Evolutionary conservation across 257 asterid genomes (phyloP), one percentile per base, ranked within the genome.

Genomic region (Capsicum baccatum): DNA sequence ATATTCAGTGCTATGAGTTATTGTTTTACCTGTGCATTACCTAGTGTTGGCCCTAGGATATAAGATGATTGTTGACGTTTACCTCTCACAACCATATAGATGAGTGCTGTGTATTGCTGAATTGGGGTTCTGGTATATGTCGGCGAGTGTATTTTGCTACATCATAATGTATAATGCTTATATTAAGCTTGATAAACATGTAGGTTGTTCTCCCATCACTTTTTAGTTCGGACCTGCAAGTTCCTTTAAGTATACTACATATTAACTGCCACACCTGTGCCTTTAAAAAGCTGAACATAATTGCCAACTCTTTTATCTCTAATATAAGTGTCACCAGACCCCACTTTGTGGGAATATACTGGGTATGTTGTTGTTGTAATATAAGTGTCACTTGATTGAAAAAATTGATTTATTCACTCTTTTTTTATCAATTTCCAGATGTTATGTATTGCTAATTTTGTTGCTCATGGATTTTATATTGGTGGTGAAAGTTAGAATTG

Each of bases 1-100:
- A 71, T 71, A 71, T 71, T 71, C 79, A 47, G 79, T 71, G 37
- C 79, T 26, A 44, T 71, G 57, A n/a, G 37, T 44, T 71, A 1
- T 71, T 71, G 79, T 71, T 10, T 42, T 71, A 44, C 79, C n/a
- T 71, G 37, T 71, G 37, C 37, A 71, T 71, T 10, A 0, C 47
- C 37, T 71, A 44, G 15, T 9, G 47, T 44, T 70, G 79, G 15
- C 17, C 79, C 55, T 70, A 16, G 35, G 79, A 42, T 67, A 14
- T 71, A 9, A 17, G 57, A 71, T 26, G 33, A 26, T 26, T 26
- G 33, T 26, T 26, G 2, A 26, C 33, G 2, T 26, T 26, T 26
- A 26, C 33, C 33, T 26, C 33, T 26, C 33, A 26, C 33, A 26
- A 26, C 33, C 33, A 26, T 26, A 26, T 26, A 26, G 33, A 26